phyloP scores from a whole-genome alignment of 768 basidiomycete species.

The Suillus hirtellus region DNA sequence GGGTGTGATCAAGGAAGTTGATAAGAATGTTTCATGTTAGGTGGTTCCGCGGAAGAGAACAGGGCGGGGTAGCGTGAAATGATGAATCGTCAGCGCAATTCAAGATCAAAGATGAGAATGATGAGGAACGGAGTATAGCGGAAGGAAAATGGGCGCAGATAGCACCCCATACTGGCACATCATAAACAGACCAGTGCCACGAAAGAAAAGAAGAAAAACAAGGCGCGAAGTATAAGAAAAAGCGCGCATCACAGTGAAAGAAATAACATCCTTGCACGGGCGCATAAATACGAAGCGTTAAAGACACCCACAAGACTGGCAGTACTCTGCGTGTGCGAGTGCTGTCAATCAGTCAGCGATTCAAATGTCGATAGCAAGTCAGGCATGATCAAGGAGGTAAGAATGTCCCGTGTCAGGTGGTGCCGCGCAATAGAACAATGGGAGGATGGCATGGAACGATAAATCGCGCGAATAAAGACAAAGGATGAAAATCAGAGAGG shows the following conservation, averaged over 20 bases:
- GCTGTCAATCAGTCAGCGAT: background rate
- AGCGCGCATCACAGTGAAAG: too few relatives aligned
- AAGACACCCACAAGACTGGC: background rate
- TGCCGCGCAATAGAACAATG: too few relatives aligned
- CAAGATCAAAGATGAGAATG: background rate
- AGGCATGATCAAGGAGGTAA: too few relatives aligned
- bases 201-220: background rate
- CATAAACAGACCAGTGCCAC: background rate
- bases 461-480: background rate
- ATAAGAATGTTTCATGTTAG: background rate
- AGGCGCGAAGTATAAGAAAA: background rate
- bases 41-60: slow-evolving; percentile 1
- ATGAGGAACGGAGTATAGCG: background rate
- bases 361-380: background rate
- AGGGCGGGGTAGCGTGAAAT: background rate
- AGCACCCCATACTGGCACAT: too few relatives aligned
- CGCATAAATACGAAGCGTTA: background rate
- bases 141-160: too few relatives aligned
- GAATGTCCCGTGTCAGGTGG: too few relatives aligned
- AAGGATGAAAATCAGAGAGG: background rate
- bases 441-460: too few relatives aligned
- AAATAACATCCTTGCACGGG: background rate
- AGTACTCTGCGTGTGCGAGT: background rate
- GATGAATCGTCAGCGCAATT: background rate
- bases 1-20: background rate